Conservation (phyloP, 2,329 filamentous ascomycete species). For the Exophiala lecanii-corni region DNA sequence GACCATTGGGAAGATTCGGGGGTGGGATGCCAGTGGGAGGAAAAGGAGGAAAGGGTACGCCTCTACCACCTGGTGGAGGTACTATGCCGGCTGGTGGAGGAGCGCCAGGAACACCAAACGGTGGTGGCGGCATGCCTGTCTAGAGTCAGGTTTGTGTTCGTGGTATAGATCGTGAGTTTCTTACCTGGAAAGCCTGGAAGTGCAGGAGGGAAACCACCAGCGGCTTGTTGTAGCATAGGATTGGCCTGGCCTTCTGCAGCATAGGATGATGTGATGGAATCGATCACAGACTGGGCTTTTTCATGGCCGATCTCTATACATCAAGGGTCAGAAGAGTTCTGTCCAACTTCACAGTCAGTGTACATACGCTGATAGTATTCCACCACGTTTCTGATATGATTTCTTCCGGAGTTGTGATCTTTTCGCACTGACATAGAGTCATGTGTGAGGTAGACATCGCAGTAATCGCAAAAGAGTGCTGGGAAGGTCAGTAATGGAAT, state of each 20-base stretch:
- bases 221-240: conserved; percentile 67
- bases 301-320: conserved; percentile 90
- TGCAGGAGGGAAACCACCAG: conserved; percentile 46
- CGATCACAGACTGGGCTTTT: conserved; percentile 96
- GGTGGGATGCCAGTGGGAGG: conserved; percentile 44
- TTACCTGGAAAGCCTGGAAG: conserved; percentile 61
- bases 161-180: conserved; percentile 19
- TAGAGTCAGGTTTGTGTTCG: conserved; percentile 4
- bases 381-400: conserved; percentile 94
- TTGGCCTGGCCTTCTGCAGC: conserved; percentile 90
- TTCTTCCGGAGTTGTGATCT: conserved; percentile 93
- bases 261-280: conserved; percentile 95
- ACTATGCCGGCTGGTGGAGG: conserved; percentile 36
- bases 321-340: conserved; percentile 4
- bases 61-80: conserved; percentile 54
- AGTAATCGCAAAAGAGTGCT: conserved; percentile 88
- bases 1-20: conserved; percentile 36
- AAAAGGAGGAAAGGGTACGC: conserved; percentile 47
- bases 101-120: conserved; percentile 51
- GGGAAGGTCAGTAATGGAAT: conserved; percentile 33
- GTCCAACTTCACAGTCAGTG: conserved; percentile 25
- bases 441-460: conserved; percentile 99
- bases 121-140: conserved; percentile 50
- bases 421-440: conserved; percentile 99
- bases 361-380: conserved; percentile 89